A percentile compares a stretch with the other conserved stretches of the same genome.
These are phyloP conservation scores for Nephelium lappaceum DNA, from an alignment of 345 rosid species.

Conservation along the genomic window DNA sequence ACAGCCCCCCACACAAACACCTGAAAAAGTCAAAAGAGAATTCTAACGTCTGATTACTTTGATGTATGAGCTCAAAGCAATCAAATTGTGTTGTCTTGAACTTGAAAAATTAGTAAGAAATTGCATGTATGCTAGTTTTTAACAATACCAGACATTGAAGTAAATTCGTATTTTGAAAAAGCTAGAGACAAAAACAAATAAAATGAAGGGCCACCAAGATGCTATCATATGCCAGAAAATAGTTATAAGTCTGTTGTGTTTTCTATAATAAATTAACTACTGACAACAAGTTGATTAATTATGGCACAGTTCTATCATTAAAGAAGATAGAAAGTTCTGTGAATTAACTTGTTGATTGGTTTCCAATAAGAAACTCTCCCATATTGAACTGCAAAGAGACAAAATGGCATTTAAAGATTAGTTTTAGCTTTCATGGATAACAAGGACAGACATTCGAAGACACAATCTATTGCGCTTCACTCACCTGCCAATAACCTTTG, in stretches of 20 bases:
- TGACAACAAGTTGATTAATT: neutral
- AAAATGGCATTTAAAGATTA: conserved; percentile 11
- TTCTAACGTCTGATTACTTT: neutral
- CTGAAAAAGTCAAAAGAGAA: conserved; percentile 26
- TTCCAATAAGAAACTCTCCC: conserved; percentile 66
- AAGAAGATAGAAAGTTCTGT: neutral
- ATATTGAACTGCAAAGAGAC: conserved; percentile 54
- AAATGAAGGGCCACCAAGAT: neutral
- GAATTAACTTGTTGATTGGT: conserved; percentile 61
- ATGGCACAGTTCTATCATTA: neutral
- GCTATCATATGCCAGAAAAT: neutral
- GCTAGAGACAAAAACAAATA: neutral
- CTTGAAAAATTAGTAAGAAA: neutral
- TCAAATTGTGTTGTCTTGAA: neutral
- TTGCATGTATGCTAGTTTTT: neutral
- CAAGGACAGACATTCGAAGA: conserved; percentile 1
- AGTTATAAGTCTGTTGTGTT: neutral
- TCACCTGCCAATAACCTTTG: conserved; percentile 91
- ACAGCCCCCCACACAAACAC: conserved; percentile 61
- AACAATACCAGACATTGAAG: neutral
- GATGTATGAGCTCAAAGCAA: neutral
- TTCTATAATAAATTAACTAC: neutral
- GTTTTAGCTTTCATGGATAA: neutral
- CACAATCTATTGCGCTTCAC: neutral
- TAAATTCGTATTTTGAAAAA: neutral